These are phyloP conservation scores for Hemisphaericaspora subhashii DNA, from an alignment of 1,139 yeast species.

Conservation along the genomic window DNA sequence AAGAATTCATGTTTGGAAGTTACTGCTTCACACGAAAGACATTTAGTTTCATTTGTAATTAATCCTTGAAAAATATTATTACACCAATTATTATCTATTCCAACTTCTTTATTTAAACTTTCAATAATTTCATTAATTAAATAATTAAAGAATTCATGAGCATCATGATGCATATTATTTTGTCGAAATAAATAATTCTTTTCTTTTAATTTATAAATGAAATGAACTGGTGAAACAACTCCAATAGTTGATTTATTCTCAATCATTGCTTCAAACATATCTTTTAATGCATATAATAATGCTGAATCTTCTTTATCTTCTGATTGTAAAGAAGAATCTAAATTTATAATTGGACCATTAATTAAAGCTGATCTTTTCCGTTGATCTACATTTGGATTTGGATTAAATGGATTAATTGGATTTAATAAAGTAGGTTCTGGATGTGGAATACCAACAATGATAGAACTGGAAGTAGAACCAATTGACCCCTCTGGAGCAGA, in stretches of 20 bases:
- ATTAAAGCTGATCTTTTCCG: slow-evolving; percentile 78
- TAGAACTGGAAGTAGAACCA: slow-evolving; percentile 32
- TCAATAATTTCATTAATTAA: slow-evolving; percentile 82
- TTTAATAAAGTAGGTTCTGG: slow-evolving; percentile 37
- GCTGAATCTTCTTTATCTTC: slow-evolving; percentile 51
- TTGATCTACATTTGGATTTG: slow-evolving; percentile 66
- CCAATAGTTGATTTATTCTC: slow-evolving; percentile 74
- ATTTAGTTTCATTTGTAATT: slow-evolving; percentile 83
- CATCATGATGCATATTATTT: slow-evolving; percentile 93
- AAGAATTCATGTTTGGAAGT: slow-evolving; percentile 85
- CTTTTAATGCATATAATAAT: slow-evolving; percentile 74
- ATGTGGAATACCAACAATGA: slow-evolving; percentile 45
- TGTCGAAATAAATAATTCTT: slow-evolving; percentile 85
- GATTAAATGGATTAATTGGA: slow-evolving; percentile 45
- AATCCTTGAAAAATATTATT: slow-evolving; percentile 81
- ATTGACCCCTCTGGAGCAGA: slow-evolving; percentile 23
- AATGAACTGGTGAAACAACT: slow-evolving; percentile 76
- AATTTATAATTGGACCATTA: slow-evolving; percentile 80
- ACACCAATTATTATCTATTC: slow-evolving; percentile 50
- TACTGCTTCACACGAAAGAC: slow-evolving; percentile 86
- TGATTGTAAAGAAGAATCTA: slow-evolving; percentile 61
- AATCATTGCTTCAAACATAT: slow-evolving; percentile 78
- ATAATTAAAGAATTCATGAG: slow-evolving; percentile 92
- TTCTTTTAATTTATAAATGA: slow-evolving; percentile 72
- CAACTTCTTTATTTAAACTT: slow-evolving; percentile 46